Conservation (phyloP, 2,329 filamentous ascomycete genomes). For the Fusarium staphyleae region DNA sequence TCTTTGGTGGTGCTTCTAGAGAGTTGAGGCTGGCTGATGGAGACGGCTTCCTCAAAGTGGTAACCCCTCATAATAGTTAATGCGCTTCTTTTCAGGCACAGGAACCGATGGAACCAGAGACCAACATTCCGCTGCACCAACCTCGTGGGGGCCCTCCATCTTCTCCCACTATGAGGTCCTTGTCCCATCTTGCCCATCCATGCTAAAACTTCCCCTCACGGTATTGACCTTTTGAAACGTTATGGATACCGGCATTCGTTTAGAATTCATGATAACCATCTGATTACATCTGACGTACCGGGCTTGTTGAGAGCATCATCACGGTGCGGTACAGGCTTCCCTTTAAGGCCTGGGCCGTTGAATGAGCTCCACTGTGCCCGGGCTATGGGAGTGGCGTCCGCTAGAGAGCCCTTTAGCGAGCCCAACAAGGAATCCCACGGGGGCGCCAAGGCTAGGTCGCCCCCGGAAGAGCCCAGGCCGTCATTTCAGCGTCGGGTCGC, state of each 20-base stretch:
- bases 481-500: constrained; percentile 26
- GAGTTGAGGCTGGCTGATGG: not conserved
- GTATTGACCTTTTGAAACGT: not conserved
- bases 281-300: not conserved
- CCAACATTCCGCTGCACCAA: too few species aligned
- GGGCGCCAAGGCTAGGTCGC: constrained; percentile 19
- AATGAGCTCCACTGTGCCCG: constrained; percentile 13
- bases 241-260: not conserved
- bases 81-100: constrained; percentile 15
- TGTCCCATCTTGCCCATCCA: too few species aligned
- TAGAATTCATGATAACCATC: too few species aligned
- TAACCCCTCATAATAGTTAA: not conserved
- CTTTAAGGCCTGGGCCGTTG: not conserved
- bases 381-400: constrained; percentile 25
- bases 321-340: constrained; percentile 1
- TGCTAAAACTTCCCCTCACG: too few species aligned
- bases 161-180: constrained; percentile 1
- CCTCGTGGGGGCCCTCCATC: not conserved
- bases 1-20: too few species aligned
- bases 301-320: not conserved
- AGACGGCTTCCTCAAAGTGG: not conserved
- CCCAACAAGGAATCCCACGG: constrained; percentile 24
- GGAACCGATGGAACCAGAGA: constrained; percentile 5
- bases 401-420: constrained; percentile 2
- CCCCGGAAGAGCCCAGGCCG: constrained; percentile 13